Percentiles rank a stretch among this genome's conserved stretches.
Evolutionary conservation across 1,139 yeast species (phyloP).

Genomic region (Sugiyamaella pinicola): DNA sequence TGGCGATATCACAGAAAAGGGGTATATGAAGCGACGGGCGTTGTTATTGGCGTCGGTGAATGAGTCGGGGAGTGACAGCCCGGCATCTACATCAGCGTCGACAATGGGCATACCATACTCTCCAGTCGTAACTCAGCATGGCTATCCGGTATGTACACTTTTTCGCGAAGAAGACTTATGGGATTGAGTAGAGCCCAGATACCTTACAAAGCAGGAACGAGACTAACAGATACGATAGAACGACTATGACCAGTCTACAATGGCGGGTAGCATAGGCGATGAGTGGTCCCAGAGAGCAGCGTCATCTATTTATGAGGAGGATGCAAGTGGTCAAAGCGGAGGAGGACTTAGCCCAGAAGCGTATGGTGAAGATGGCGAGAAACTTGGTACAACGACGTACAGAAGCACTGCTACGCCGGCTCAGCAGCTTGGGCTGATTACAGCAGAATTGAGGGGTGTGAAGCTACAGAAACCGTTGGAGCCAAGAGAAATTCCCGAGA

Average conservation of each 20-base stretch:
- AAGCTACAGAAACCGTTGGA: constrained; percentile 45
- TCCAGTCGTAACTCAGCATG: constrained; percentile 6
- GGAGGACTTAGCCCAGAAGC: background rate
- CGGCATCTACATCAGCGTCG: constrained; percentile 23
- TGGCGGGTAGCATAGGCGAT: constrained; percentile 17
- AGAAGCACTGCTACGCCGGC: constrained; percentile 31
- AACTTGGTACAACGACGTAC: constrained; percentile 21
- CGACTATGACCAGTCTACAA: constrained; percentile 15
- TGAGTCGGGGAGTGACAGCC: constrained; percentile 25
- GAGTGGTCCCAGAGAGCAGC: constrained; percentile 22
- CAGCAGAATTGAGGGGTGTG: constrained; percentile 25
- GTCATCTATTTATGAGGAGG: constrained; percentile 17
- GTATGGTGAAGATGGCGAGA: constrained; percentile 6
- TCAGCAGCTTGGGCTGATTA: constrained; percentile 25
- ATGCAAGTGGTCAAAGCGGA: constrained; percentile 1
- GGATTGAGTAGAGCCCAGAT: background rate
- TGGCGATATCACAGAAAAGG: constrained; percentile 69
- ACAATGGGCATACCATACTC: constrained; percentile 13
- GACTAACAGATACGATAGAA: constrained; percentile 1
- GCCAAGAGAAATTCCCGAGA: constrained; percentile 47
- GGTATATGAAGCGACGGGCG: constrained; percentile 60
- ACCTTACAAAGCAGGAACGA: no score
- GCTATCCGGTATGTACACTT: constrained; percentile 12
- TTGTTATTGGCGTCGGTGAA: constrained; percentile 43
- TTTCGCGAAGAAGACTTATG: background rate